Percentiles rank a stretch among this genome's conserved stretches.
Conservation (phyloP, 1,139 yeast genomes). For the Magnusiomyces sp. region DNA sequence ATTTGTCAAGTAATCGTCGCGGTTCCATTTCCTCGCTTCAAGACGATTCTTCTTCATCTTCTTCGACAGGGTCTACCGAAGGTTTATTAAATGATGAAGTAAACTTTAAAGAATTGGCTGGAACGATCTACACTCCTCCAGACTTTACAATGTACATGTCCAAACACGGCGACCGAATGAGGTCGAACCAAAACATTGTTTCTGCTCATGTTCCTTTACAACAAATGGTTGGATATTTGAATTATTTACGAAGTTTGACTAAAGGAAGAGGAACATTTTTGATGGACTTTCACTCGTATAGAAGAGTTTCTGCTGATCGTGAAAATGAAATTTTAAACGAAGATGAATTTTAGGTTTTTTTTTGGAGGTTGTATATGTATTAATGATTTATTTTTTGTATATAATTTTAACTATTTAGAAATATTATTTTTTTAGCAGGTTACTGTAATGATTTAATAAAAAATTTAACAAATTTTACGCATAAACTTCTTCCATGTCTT, state of each 20-base stretch:
- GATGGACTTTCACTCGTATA: slow-evolving; percentile 72
- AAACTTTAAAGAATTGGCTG: slow-evolving; percentile 26
- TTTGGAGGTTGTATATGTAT: not conserved
- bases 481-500: slow-evolving; percentile 15
- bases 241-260: slow-evolving; percentile 69
- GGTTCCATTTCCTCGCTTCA: slow-evolving; percentile 51
- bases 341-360: not conserved
- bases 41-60: slow-evolving; percentile 18
- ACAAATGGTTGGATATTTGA: slow-evolving; percentile 85
- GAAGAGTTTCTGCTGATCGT: slow-evolving; percentile 23
- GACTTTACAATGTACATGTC: slow-evolving; percentile 36
- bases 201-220: slow-evolving; percentile 75
- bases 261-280: slow-evolving; percentile 83
- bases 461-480: not conserved
- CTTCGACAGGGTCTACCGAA: slow-evolving; percentile 8
- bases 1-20: slow-evolving; percentile 58
- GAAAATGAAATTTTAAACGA: slow-evolving; percentile 11
- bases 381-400: not conserved
- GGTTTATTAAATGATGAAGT: too few species aligned
- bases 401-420: not conserved
- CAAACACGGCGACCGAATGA: slow-evolving; percentile 28
- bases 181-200: slow-evolving; percentile 41
- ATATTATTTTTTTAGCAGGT: not conserved
- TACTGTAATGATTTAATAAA: not conserved
- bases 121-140: slow-evolving; percentile 31